Percentiles rank a stretch among this genome's conserved stretches.
phyloP scores from a whole-genome alignment of 768 basidiomycete genomes.

The Suillus hirtellus region DNA sequence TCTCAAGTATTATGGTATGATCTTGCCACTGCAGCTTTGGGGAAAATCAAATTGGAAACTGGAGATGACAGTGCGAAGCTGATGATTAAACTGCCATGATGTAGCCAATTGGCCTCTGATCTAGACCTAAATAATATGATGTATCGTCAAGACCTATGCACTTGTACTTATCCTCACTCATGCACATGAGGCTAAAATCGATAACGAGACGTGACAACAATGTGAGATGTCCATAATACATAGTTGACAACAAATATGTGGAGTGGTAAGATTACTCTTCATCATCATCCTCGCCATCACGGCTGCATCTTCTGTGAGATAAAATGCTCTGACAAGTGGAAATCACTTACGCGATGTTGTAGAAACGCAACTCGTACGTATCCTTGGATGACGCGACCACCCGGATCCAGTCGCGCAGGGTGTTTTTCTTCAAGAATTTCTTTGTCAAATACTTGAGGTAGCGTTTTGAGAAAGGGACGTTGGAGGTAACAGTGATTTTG shows the following conservation, averaged over 20 bases:
- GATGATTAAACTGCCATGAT: conserved; percentile 13
- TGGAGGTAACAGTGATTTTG: conserved; percentile 84
- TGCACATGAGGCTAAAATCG: background rate
- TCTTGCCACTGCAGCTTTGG: conserved; percentile 61
- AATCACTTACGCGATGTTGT: conserved; percentile 78
- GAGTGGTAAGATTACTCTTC: conserved; percentile 37
- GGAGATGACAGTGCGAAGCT: conserved; percentile 26
- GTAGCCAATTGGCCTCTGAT: background rate
- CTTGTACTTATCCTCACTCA: background rate
- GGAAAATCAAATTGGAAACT: conserved; percentile 45
- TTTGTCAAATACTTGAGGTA: conserved; percentile 99
- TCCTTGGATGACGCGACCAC: conserved; percentile 90
- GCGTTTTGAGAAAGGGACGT: conserved; percentile 91
- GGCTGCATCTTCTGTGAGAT: conserved; percentile 30
- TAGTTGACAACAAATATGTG: background rate
- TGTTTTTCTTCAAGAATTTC: conserved; percentile 99
- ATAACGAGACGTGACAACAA: background rate
- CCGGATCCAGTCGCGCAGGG: conserved; percentile 96
- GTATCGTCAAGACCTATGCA: conserved; percentile 1
- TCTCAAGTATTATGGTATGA: conserved; percentile 74
- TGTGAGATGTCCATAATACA: conserved; percentile 11
- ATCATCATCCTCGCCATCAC: conserved; percentile 56
- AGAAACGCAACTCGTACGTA: conserved; percentile 92
- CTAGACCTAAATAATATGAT: background rate
- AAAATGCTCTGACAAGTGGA: background rate